Conservation (phyloP, 2,329 filamentous ascomycete genomes). For the Penicillium brasilianum region DNA sequence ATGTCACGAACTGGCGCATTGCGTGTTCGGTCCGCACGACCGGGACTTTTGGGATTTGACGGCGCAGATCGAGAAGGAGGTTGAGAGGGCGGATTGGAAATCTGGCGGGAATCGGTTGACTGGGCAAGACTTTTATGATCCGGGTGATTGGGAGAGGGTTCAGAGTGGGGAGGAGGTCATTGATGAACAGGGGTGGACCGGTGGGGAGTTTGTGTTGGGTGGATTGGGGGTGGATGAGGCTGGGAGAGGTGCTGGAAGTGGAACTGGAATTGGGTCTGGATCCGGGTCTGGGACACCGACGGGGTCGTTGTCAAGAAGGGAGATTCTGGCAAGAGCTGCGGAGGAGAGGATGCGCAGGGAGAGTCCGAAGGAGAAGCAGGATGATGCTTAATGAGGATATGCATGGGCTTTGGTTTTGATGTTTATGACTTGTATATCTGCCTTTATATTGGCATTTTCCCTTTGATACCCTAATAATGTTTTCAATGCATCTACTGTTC, state of each 20-base stretch:
- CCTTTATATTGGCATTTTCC: conserved; percentile 4
- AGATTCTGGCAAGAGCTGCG: conserved; percentile 74
- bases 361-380: conserved; percentile 46
- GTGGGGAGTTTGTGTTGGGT: conserved; percentile 77
- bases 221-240: conserved; percentile 53
- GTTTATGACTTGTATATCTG: neutral
- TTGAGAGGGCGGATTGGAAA: conserved; percentile 78
- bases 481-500: neutral
- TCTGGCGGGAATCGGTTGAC: conserved; percentile 69
- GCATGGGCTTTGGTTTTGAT: neutral
- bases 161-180: conserved; percentile 60
- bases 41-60: conserved; percentile 88
- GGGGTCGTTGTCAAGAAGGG: conserved; percentile 60
- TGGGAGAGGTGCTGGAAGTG: conserved; percentile 37
- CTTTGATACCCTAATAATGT: conserved; percentile 11
- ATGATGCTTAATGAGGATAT: conserved; percentile 22
- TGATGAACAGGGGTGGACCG: conserved; percentile 77
- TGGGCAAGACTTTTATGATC: conserved; percentile 63
- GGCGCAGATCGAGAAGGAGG: conserved; percentile 84
- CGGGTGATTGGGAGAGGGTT: conserved; percentile 58
- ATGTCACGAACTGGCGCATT: conserved; percentile 94
- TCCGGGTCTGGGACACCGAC: neutral
- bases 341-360: conserved; percentile 67
- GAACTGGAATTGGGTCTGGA: conserved; percentile 57
- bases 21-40: conserved; percentile 84